Base-by-base conservation (phyloP, 305 asterid genomes). In the Plantago lanceolata region DNA sequence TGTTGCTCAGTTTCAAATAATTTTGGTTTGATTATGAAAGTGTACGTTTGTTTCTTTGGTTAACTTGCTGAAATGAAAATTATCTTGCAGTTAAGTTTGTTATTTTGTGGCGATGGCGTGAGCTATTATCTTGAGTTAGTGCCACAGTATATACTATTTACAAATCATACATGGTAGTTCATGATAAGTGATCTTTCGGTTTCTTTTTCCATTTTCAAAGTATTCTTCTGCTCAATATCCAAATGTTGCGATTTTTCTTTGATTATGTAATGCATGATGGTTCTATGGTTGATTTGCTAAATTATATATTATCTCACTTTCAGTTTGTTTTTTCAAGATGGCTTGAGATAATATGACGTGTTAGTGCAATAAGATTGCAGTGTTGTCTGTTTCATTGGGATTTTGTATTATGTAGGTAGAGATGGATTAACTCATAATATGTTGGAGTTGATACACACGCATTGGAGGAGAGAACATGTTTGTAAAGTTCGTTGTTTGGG, bases 401-500 rank as follows among this genome's bases (percentile, higher is more conserved):
- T 13, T 8, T 74, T 72, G 63, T 63, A 74, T 77, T 76, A 6
- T 78, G 77, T 79, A 92, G 98, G 98, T 66, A 81, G 96, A 76
- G 98, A 89, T 70, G 97, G 97, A 72, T 72, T 89, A 78, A 90
- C 95, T 48, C 97, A 92, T 77, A 92, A 92, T 67, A 92, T 92
- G 98, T 80, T 92, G 92, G 98, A 89, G 84, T 79, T 92, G 85
- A 80, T 92, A 75, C 98, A 92, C 57, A 73, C 95, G 37, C 98
- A 92, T 68, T 92, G 96, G 96, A 87, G 96, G 78, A 76, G 93
- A 70, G 78, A 78, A 12, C 96, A 96, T 1, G 84, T 92, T 59
- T 92, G 98, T 73, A 92, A 92, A 82, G 91, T 92, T 64, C 98
- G 98, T 5, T 92, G 96, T 73, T 80, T 92, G 76, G 98, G 98